These are phyloP conservation scores for Artemisia argyi DNA, from an alignment of 129 eudicot genomes.

Conservation along the genomic window DNA sequence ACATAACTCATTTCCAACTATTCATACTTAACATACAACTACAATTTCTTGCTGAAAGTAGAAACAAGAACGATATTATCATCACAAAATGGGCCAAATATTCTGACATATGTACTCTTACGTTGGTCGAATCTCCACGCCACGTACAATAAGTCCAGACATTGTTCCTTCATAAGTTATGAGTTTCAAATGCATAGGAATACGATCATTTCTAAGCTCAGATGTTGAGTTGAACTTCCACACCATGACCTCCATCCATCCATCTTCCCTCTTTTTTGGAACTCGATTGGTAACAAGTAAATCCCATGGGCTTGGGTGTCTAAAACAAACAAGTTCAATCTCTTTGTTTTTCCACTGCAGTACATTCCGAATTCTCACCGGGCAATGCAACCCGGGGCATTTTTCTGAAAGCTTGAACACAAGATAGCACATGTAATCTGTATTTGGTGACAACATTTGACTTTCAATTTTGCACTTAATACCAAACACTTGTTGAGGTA, in stretches of 20 bases:
- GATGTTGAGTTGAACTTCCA: background rate
- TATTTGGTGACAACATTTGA: slow-evolving; percentile 2
- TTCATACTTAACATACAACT: too few relatives aligned
- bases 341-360: background rate
- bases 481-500: slow-evolving; percentile 18
- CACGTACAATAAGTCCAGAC: too few relatives aligned
- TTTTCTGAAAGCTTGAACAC: slow-evolving; percentile 21
- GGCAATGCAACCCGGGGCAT: background rate
- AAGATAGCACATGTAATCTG: background rate
- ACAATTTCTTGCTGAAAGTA: too few relatives aligned
- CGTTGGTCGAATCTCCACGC: too few relatives aligned
- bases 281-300: background rate
- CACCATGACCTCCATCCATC: slow-evolving; percentile 24
- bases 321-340: background rate
- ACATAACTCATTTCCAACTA: too few relatives aligned
- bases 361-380: slow-evolving; percentile 8
- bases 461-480: slow-evolving; percentile 17
- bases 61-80: too few relatives aligned
- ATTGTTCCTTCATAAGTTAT: background rate
- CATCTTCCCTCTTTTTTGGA: slow-evolving; percentile 18
- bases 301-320: background rate
- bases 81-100: too few relatives aligned
- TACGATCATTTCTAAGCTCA: background rate
- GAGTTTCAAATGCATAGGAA: background rate
- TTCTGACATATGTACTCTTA: too few relatives aligned